Evolutionary conservation across 2,329 filamentous ascomycete species (phyloP).

Genomic region (Calonectria henricotiae): DNA sequence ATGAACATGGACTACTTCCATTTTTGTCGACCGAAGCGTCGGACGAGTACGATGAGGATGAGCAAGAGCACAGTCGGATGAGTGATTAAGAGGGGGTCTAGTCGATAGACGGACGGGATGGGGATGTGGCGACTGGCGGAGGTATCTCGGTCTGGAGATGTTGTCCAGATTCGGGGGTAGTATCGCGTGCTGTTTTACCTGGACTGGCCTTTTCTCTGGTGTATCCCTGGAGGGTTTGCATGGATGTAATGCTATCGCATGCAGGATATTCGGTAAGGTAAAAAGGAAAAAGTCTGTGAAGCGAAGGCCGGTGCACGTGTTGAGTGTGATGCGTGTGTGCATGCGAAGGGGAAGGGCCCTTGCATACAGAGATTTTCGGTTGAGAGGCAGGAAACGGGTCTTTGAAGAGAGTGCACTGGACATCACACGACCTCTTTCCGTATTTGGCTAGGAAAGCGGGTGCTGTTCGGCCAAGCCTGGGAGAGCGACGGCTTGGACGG

Average conservation of each 20-base stretch:
- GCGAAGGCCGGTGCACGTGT: slow-evolving; percentile 8
- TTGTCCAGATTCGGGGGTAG: slow-evolving; percentile 10
- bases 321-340: background rate
- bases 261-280: slow-evolving; percentile 19
- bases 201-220: slow-evolving; percentile 6
- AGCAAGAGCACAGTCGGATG: background rate
- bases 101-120: background rate
- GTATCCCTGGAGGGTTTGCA: slow-evolving; percentile 3
- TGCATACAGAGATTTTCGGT: background rate
- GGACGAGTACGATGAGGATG: slow-evolving; percentile 4
- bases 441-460: slow-evolving; percentile 25
- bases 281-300: slow-evolving; percentile 17
- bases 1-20: slow-evolving; percentile 17
- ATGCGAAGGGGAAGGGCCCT: background rate
- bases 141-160: slow-evolving; percentile 14
- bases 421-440: slow-evolving; percentile 42
- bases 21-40: slow-evolving; percentile 32
- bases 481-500: slow-evolving; percentile 34
- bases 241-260: background rate
- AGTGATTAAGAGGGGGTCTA: slow-evolving; percentile 25
- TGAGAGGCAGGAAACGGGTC: slow-evolving; percentile 4
- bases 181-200: slow-evolving; percentile 21
- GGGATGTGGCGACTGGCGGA: background rate
- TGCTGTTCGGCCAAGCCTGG: slow-evolving; percentile 31
- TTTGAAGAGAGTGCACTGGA: slow-evolving; percentile 13